Evolutionary conservation across 768 basidiomycete genomes (phyloP), one percentile per base, ranked within the genome.

Genomic region (Pisolithus microcarpus): DNA sequence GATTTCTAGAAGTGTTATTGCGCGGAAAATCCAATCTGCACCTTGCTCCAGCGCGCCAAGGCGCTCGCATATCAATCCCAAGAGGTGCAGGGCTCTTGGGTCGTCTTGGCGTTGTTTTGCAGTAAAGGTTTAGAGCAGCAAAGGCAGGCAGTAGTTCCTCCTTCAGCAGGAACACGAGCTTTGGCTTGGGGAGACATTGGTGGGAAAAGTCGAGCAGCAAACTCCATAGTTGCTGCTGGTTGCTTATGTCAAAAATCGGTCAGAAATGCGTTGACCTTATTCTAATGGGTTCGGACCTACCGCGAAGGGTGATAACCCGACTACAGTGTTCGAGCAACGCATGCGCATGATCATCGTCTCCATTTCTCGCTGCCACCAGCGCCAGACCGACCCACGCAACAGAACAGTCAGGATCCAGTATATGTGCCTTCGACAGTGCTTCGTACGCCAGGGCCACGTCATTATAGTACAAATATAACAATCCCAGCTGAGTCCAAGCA

Each of bases 361-460:
- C 79, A 50, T 81, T 79, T 30, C 68, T 62, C 16, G 72, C 75
- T 42, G 87, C 87, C 39, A 90, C 74, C 23, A 91, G 66, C 4
- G 80, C 87, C 64, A 94, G 93, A 1, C 92, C 96, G 19, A 95
- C 75, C 96, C 96, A 99, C 7, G 92, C 85, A 19, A 83, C 61
- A 1, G 86, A 76, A 68, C 84, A 86, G 61, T 98, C 95, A 7
- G 95, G 91, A 70, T 98, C 93, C 40, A 93, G 75, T 16, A 86
- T 83, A 65, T 97, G 96, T 9, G 94, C 91, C 51, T 84, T 84
- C 60, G 84, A 76, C 58, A 99, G 81, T 1, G 89, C 85, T 60
- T 93, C 84, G 56, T 85, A 86, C 1, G 95, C 91, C 30, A 98
- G 72, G 46, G 91, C 87, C 2, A 75, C 58, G 66, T 98, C 95